A percentile compares a stretch with the other conserved stretches of the same genome.
Evolutionary conservation across 805 yeast species (phyloP).

Genomic region (Yarrowia osloensis): DNA sequence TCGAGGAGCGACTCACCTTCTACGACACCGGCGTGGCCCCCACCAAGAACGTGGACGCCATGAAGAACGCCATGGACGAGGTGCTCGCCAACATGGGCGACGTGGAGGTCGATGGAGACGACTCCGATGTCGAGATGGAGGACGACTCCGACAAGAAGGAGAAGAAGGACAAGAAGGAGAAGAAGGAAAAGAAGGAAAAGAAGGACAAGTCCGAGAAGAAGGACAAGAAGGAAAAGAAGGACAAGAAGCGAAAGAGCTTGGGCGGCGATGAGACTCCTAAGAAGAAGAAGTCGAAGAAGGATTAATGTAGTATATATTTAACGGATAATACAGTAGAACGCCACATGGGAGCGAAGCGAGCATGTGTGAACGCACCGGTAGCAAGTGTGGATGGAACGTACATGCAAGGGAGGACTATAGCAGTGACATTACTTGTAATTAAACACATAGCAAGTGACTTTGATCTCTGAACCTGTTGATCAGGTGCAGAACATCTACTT

Average conservation of each 20-base stretch:
- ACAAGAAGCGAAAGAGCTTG: slow-evolving; percentile 46
- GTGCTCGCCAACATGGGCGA: slow-evolving; percentile 46
- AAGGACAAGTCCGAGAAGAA: slow-evolving; percentile 46
- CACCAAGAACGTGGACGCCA: slow-evolving; percentile 93
- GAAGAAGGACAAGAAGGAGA: slow-evolving; percentile 39
- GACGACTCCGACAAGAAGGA: slow-evolving; percentile 47
- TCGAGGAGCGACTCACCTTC: slow-evolving; percentile 94
- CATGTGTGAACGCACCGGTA: too few relatives aligned
- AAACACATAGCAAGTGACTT: too few relatives aligned
- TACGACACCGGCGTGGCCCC: slow-evolving; percentile 97
- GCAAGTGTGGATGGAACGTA: too few relatives aligned
- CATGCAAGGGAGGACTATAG: too few relatives aligned
- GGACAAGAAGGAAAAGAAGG: slow-evolving; percentile 56
- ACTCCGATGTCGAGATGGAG: slow-evolving; percentile 43
- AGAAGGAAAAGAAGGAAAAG: slow-evolving; percentile 50
- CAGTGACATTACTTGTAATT: too few relatives aligned
- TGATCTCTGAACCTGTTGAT: too few relatives aligned
- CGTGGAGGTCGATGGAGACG: slow-evolving; percentile 50
- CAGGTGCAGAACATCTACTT: too few relatives aligned
- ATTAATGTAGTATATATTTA: slow-evolving; percentile 30
- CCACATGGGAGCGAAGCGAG: too few relatives aligned
- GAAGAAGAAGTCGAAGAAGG: slow-evolving; percentile 37
- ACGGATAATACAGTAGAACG: neutral
- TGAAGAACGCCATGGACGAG: slow-evolving; percentile 83
- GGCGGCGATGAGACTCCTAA: slow-evolving; percentile 34